These are phyloP conservation scores for Gossypium mustelinum DNA, from an alignment of 345 rosid genomes.

Conservation along the genomic window DNA sequence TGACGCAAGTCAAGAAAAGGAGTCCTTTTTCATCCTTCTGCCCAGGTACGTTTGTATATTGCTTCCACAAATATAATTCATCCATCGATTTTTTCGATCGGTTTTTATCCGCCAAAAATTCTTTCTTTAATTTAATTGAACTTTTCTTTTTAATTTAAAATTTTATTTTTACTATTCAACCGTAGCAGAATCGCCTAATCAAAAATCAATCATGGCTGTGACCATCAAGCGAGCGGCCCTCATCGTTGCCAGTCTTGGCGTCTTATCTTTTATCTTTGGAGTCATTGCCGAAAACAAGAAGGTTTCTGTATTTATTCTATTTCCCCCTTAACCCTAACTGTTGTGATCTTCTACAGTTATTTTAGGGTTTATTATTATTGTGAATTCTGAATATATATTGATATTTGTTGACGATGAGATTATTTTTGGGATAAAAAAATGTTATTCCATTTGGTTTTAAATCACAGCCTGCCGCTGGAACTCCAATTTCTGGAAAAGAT, in stretches of 20 bases:
- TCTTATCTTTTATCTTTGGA: constrained; percentile 64
- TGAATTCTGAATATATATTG: neutral
- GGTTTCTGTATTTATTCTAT: constrained; percentile 26
- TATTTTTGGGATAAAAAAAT: neutral
- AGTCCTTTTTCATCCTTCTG: neutral
- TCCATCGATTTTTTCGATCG: neutral
- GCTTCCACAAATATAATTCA: neutral
- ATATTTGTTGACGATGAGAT: neutral
- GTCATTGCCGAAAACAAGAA: constrained; percentile 82
- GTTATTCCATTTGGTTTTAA: neutral
- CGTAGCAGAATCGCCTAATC: constrained; percentile 6
- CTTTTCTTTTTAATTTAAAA: too few relatives aligned
- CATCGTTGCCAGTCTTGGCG: constrained; percentile 48
- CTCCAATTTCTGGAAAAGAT: constrained; percentile 55
- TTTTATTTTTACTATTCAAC: neutral
- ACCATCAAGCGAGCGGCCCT: constrained; percentile 59
- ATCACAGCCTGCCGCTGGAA: constrained; percentile 64
- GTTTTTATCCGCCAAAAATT: neutral
- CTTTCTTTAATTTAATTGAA: neutral
- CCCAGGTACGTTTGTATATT: neutral
- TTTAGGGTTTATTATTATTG: neutral
- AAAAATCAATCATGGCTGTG: constrained; percentile 44
- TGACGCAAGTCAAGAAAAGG: too few relatives aligned
- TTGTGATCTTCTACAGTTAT: neutral
- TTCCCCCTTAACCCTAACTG: neutral